phyloP scores from a whole-genome alignment of 257 asterid genomes.

The Gentiana dahurica region DNA sequence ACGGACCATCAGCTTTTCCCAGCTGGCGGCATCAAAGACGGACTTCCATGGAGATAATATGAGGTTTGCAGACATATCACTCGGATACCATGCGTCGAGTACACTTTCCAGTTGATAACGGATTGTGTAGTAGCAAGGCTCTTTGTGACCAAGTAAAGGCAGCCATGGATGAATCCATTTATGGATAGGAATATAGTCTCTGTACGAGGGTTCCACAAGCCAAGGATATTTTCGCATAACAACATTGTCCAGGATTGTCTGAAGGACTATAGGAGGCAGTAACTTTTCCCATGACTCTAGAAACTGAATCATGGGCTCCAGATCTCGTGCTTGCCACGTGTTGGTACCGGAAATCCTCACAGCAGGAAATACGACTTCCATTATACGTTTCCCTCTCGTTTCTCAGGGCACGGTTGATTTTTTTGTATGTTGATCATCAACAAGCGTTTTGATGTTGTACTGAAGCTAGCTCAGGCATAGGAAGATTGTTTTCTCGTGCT shows the following conservation, averaged over 20 bases:
- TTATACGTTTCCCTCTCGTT: slow-evolving; percentile 85
- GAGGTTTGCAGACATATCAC: slow-evolving; percentile 63
- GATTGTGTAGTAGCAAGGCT: slow-evolving; percentile 67
- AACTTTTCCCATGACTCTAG: slow-evolving; percentile 82
- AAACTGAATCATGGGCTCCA: slow-evolving; percentile 80
- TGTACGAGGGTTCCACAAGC: slow-evolving; percentile 93
- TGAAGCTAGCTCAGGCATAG: slow-evolving; percentile 97
- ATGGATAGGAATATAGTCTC: slow-evolving; percentile 80
- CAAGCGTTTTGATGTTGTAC: slow-evolving; percentile 66
- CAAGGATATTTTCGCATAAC: slow-evolving; percentile 55
- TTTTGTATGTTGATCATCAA: slow-evolving; percentile 73
- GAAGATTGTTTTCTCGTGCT: slow-evolving; percentile 61
- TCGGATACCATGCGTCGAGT: slow-evolving; percentile 92
- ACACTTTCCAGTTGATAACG: slow-evolving; percentile 65
- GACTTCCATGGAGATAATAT: slow-evolving; percentile 81
- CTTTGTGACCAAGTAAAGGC: slow-evolving; percentile 63
- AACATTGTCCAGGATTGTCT: slow-evolving; percentile 47
- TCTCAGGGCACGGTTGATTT: slow-evolving; percentile 62
- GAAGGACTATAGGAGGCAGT: slow-evolving; percentile 53
- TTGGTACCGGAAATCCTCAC: slow-evolving; percentile 89
- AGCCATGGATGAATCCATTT: slow-evolving; percentile 97
- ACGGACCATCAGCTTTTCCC: slow-evolving; percentile 81
- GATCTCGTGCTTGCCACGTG: slow-evolving; percentile 86
- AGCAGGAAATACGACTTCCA: slow-evolving; percentile 92
- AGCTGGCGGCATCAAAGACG: slow-evolving; percentile 73